These are phyloP conservation scores for Hymenochaete sp. DNA, from an alignment of 1,284 basidiomycete genomes.

Conservation along the genomic window DNA sequence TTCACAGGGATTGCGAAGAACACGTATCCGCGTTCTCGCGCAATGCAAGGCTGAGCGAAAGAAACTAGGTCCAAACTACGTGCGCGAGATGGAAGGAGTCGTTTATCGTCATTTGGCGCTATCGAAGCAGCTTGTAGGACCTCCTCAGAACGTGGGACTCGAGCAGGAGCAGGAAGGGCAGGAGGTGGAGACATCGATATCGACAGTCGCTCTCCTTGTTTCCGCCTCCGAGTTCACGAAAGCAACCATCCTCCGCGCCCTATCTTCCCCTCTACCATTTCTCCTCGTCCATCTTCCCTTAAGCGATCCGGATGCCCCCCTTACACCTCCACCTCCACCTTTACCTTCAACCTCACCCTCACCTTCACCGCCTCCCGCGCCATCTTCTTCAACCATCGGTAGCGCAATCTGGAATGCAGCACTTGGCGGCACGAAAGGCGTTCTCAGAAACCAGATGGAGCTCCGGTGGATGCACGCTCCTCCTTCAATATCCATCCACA, in stretches of 20 bases:
- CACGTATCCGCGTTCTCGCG: conserved; percentile 65
- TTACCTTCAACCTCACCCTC: not conserved
- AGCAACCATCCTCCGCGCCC: conserved; percentile 54
- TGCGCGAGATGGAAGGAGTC: conserved; percentile 86
- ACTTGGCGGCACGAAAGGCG: conserved; percentile 39
- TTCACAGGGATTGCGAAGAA: too few species aligned
- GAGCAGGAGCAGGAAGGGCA: too few species aligned
- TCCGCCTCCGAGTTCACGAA: conserved; percentile 73
- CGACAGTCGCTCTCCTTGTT: conserved; percentile 61
- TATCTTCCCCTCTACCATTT: conserved; percentile 65
- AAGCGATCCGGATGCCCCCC: conserved; percentile 20
- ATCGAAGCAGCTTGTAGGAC: not conserved
- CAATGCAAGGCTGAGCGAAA: conserved; percentile 89
- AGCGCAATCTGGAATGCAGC: conserved; percentile 60
- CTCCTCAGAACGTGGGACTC: too few species aligned
- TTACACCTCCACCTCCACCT: conserved; percentile 3
- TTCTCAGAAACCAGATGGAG: conserved; percentile 51
- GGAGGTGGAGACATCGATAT: conserved; percentile 24
- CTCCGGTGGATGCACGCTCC: conserved; percentile 56
- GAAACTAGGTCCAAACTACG: conserved; percentile 66
- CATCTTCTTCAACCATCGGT: conserved; percentile 28
- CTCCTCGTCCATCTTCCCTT: conserved; percentile 68
- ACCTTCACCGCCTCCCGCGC: not conserved
- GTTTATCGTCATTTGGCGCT: conserved; percentile 36
- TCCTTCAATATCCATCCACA: too few species aligned